Conservation (phyloP, 2,329 filamentous ascomycete genomes). For the Alternaria burnsii region DNA sequence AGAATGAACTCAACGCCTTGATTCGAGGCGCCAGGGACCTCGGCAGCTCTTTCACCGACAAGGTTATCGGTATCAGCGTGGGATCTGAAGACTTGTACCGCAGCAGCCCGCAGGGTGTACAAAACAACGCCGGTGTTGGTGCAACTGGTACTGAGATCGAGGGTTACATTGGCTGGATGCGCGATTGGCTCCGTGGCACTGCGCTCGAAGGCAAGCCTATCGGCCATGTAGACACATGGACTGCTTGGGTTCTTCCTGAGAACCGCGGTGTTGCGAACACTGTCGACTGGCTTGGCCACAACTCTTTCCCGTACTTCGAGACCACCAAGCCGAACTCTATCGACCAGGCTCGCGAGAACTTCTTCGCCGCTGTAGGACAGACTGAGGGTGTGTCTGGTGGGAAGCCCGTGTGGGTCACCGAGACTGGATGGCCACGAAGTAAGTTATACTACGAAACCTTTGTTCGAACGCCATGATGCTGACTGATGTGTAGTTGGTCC, state of each 20-base stretch:
- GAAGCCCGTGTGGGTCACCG: constrained; percentile 84
- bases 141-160: constrained; percentile 68
- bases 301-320: constrained; percentile 88
- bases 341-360: constrained; percentile 68
- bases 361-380: constrained; percentile 69
- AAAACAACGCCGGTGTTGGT: constrained; percentile 69
- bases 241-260: constrained; percentile 69
- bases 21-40: constrained; percentile 72
- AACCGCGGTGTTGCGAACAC: constrained; percentile 74
- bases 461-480: neutral
- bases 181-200: constrained; percentile 69
- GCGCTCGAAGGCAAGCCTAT: constrained; percentile 65
- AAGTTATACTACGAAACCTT: neutral
- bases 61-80: constrained; percentile 82
- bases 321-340: constrained; percentile 65
- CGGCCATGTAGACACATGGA: constrained; percentile 92
- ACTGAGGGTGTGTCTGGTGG: constrained; percentile 67
- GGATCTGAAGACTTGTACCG: constrained; percentile 77
- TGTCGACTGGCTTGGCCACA: constrained; percentile 81
- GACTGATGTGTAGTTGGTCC: constrained; percentile 21
- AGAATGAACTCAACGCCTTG: constrained; percentile 77
- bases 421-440: constrained; percentile 78
- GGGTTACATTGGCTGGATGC: constrained; percentile 74
- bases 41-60: constrained; percentile 68
- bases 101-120: constrained; percentile 69